These are phyloP conservation scores for Lasiosphaeria hispida DNA, from an alignment of 495 filamentous ascomycete genomes.

Conservation along the genomic window DNA sequence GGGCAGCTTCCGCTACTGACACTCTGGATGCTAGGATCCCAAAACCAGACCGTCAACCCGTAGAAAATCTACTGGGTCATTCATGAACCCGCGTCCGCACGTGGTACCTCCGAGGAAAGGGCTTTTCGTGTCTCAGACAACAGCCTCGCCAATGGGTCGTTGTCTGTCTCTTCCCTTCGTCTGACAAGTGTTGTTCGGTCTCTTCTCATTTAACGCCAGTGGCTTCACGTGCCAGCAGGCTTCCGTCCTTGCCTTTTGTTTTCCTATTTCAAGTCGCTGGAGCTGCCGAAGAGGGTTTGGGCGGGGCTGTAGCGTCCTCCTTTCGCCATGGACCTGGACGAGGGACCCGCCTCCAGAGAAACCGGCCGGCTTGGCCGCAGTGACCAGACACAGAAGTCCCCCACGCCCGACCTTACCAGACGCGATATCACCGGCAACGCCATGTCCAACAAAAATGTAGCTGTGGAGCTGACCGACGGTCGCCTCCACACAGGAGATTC, in stretches of 20 bases:
- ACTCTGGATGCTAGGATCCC: background rate
- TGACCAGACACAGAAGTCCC: no score
- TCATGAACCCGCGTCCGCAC: background rate
- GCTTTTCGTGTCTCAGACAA: conserved; percentile 10
- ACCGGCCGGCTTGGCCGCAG: background rate
- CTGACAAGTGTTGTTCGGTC: conserved; percentile 33
- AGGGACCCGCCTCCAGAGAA: background rate
- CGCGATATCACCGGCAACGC: no score
- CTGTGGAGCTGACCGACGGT: no score
- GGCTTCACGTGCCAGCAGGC: background rate
- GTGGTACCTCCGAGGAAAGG: conserved; percentile 18
- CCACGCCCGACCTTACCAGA: no score
- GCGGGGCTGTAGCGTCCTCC: background rate
- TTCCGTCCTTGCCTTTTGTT: conserved; percentile 5
- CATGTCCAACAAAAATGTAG: no score
- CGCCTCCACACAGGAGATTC: no score
- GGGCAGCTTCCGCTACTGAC: background rate
- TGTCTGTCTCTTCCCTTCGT: conserved; percentile 14
- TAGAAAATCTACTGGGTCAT: no score
- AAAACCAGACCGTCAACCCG: background rate
- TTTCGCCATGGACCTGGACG: conserved; percentile 2
- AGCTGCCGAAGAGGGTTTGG: no score
- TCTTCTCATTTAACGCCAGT: conserved; percentile 6
- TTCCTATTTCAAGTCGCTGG: background rate
- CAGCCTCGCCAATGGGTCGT: conserved; percentile 14